Conservation (phyloP, 495 filamentous ascomycete species). For the Penicillium nucicola region DNA sequence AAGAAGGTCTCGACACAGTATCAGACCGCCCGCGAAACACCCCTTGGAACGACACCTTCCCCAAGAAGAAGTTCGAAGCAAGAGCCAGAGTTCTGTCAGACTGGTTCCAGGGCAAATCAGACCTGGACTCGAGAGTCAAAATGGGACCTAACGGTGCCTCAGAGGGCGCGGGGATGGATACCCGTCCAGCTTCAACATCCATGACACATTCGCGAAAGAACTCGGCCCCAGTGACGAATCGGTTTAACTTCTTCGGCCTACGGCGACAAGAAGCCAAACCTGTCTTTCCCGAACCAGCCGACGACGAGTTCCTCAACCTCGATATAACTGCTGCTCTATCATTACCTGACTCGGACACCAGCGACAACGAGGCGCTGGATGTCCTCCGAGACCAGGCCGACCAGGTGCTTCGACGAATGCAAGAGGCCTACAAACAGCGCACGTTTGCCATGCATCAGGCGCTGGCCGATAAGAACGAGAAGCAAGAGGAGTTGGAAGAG, state of each 20-base stretch:
- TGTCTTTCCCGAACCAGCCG: constrained; percentile 32
- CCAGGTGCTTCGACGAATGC: constrained; percentile 60
- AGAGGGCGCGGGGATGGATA: constrained; percentile 21
- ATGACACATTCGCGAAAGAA: constrained; percentile 35
- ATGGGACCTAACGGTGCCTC: constrained; percentile 15
- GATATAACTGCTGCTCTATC: constrained; percentile 64
- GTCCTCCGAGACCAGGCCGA: constrained; percentile 67
- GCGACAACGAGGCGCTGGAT: constrained; percentile 65
- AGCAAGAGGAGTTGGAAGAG: constrained; percentile 71
- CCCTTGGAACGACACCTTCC: constrained; percentile 30
- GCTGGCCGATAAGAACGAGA: constrained; percentile 59
- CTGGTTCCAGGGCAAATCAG: constrained; percentile 53
- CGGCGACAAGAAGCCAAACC: constrained; percentile 26
- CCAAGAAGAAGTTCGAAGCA: constrained; percentile 41
- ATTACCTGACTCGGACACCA: constrained; percentile 47
- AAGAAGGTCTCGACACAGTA: constrained; percentile 17
- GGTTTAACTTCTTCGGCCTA: constrained; percentile 40
- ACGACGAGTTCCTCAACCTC: constrained; percentile 64
- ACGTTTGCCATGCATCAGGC: constrained; percentile 57
- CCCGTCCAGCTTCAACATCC: constrained; percentile 17
- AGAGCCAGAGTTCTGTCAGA: constrained; percentile 40
- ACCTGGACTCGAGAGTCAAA: constrained; percentile 39
- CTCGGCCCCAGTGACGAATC: constrained; percentile 29
- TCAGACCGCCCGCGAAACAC: constrained; percentile 16
- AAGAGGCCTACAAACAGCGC: constrained; percentile 67